These are phyloP conservation scores for Lipomyces japonicus DNA, from an alignment of 805 yeast genomes.

Conservation along the genomic window DNA sequence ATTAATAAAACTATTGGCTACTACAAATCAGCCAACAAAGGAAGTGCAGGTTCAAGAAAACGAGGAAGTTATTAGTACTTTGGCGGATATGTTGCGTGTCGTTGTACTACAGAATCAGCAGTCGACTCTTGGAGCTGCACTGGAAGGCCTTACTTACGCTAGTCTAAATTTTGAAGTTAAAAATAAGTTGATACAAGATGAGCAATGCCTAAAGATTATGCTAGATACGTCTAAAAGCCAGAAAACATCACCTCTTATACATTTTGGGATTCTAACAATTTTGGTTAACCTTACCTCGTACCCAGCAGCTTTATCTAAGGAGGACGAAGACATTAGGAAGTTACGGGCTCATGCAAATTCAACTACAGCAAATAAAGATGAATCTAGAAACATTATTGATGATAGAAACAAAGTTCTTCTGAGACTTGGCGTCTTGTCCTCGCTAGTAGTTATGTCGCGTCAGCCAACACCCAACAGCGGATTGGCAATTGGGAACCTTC, in stretches of 20 bases:
- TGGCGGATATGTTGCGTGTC: slow-evolving; percentile 35
- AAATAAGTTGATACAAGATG: slow-evolving; percentile 26
- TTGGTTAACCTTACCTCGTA: slow-evolving; percentile 36
- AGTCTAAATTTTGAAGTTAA: slow-evolving; percentile 36
- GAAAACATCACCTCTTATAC: slow-evolving; percentile 28
- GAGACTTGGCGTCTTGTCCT: slow-evolving; percentile 30
- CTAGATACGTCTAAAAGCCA: slow-evolving; percentile 19
- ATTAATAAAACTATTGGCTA: slow-evolving; percentile 34
- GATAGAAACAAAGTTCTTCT: slow-evolving; percentile 32
- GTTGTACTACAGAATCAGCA: slow-evolving; percentile 21
- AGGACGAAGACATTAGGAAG: slow-evolving; percentile 32
- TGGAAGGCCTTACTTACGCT: slow-evolving; percentile 41
- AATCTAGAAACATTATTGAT: slow-evolving; percentile 29
- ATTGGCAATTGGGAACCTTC: slow-evolving; percentile 31
- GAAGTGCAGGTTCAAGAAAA: slow-evolving; percentile 15
- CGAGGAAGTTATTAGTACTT: slow-evolving; percentile 28
- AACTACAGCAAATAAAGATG: slow-evolving; percentile 32
- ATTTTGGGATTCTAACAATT: slow-evolving; percentile 36
- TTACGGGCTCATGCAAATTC: slow-evolving; percentile 32
- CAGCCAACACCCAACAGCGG: slow-evolving; percentile 29
- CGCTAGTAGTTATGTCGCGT: slow-evolving; percentile 25
- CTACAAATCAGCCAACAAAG: slow-evolving; percentile 31
- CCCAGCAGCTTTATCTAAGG: slow-evolving; percentile 35
- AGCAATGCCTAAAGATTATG: slow-evolving; percentile 27
- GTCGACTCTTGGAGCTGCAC: slow-evolving; percentile 14